Conservation (phyloP, 768 basidiomycete genomes). For the Naganishia kalamii region DNA sequence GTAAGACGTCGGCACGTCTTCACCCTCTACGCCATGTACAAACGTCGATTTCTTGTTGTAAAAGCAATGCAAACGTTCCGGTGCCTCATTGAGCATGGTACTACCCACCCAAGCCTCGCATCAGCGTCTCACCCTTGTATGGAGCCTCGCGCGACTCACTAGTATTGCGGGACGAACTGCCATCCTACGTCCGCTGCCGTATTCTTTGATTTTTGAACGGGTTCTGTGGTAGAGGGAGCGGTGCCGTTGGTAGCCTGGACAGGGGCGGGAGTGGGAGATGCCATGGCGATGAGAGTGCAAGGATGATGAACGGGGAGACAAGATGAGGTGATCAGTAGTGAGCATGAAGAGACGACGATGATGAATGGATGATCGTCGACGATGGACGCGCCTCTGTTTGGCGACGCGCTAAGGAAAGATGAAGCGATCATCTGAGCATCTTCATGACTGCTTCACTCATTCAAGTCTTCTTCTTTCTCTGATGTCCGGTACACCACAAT, state of each 20-base stretch:
- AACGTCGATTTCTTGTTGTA: constrained; percentile 97
- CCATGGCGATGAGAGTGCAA: not conserved
- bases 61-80: constrained; percentile 93
- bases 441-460: not conserved
- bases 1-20: constrained; percentile 78
- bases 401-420: not conserved
- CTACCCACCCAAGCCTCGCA: constrained; percentile 21
- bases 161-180: constrained; percentile 99
- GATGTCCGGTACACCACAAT: not conserved
- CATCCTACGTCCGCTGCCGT: constrained; percentile 81
- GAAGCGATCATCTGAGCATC: not conserved
- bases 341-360: not conserved
- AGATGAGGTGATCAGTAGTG: not conserved
- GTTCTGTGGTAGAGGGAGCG: not conserved
- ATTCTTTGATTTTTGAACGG: constrained; percentile 1
- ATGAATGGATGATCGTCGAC: not conserved
- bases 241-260: constrained; percentile 3
- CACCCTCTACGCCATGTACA: constrained; percentile 94
- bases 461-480: not conserved
- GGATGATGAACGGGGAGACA: not conserved
- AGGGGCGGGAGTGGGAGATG: not conserved
- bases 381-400: not conserved
- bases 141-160: constrained; percentile 48
- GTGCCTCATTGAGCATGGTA: constrained; percentile 96
- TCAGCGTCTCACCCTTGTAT: not conserved